Evolutionary conservation across 495 filamentous ascomycete genomes (phyloP).

Genomic region (Copromyces sp.): DNA sequence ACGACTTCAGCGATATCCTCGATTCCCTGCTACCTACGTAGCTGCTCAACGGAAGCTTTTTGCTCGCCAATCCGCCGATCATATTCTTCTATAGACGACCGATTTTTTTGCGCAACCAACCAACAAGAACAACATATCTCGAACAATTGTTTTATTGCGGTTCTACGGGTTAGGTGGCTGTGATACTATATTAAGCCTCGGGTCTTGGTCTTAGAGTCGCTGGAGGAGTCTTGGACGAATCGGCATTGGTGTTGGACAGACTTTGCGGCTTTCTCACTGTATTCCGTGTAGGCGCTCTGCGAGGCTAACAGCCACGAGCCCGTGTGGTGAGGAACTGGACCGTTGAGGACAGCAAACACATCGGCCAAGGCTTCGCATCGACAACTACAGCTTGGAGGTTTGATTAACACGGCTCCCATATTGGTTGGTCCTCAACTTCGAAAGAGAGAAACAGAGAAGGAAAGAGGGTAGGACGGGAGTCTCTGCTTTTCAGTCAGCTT

Average conservation of each 20-base stretch:
- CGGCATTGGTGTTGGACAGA: background rate
- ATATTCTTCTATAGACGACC: background rate
- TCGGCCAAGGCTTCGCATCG: background rate
- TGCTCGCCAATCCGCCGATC: background rate
- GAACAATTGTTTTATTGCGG: background rate
- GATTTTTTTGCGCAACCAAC: background rate
- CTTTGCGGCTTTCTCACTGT: background rate
- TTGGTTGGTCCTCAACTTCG: background rate
- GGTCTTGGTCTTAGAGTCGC: background rate
- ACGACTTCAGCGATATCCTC: background rate
- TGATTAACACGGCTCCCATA: background rate
- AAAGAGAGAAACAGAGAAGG: background rate
- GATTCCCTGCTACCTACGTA: background rate
- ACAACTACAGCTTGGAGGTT: background rate
- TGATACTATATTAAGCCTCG: background rate
- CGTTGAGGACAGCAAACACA: background rate
- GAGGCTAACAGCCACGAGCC: background rate
- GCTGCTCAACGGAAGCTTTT: background rate
- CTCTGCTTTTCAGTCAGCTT: slow-evolving; percentile 2
- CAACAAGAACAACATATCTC: background rate
- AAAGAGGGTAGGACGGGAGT: background rate
- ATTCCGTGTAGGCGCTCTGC: background rate
- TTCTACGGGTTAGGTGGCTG: background rate
- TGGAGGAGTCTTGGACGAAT: background rate
- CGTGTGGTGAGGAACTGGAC: background rate